These are phyloP conservation scores for Warburgia ugandensis DNA, from an alignment of 164 flowering plant species.

Conservation along the genomic window DNA sequence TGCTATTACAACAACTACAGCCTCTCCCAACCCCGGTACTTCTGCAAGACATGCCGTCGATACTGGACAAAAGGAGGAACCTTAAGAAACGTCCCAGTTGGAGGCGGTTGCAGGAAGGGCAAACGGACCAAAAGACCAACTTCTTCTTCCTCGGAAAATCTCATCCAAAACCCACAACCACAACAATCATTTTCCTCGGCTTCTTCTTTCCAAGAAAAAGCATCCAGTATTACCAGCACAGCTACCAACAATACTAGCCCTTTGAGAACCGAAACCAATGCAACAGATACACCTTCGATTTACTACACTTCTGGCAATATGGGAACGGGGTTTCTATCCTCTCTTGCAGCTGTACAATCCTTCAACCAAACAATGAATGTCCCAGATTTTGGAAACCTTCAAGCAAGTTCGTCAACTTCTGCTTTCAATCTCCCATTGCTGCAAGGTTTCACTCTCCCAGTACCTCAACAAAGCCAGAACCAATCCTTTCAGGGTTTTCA, in stretches of 20 bases:
- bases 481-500: neutral
- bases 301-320: neutral
- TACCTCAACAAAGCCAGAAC: neutral
- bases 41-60: conserved; percentile 72
- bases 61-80: conserved; percentile 94
- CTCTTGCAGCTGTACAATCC: neutral
- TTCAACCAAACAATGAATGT: neutral
- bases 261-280: neutral
- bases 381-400: neutral
- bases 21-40: conserved; percentile 84
- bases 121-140: conserved; percentile 20
- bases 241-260: neutral
- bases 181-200: no score
- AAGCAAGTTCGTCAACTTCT: neutral
- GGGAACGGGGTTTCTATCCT: neutral
- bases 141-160: no score
- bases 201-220: no score
- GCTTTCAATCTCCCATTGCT: neutral
- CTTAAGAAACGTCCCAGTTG: conserved; percentile 79
- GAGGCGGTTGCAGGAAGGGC: conserved; percentile 74
- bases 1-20: conserved; percentile 88
- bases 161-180: no score
- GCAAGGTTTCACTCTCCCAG: neutral
- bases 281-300: neutral
- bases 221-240: no score